These are phyloP conservation scores for Gypsophila paniculata DNA, from an alignment of 179 eudicot species.

Conservation along the genomic window DNA sequence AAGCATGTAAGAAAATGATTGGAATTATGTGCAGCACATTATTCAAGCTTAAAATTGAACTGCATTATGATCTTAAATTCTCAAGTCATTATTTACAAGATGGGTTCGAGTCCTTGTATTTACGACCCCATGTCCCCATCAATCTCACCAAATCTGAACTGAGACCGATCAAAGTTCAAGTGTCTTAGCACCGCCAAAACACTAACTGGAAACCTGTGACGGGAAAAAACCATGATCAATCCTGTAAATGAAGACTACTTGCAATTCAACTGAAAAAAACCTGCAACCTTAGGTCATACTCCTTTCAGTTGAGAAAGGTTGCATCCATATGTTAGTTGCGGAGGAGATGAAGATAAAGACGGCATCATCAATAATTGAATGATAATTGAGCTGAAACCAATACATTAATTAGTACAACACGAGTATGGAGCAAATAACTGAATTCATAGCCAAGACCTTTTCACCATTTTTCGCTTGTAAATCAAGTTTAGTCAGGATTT, in stretches of 20 bases:
- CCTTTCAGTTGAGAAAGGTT: background rate
- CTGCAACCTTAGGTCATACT: too few relatives aligned
- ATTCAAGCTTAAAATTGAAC: too few relatives aligned
- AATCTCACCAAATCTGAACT: background rate
- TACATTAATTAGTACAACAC: too few relatives aligned
- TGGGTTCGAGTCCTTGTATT: constrained; percentile 23
- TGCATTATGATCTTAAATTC: too few relatives aligned
- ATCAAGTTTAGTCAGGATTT: background rate
- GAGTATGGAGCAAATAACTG: constrained; percentile 9
- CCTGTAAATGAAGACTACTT: too few relatives aligned
- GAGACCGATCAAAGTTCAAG: too few relatives aligned
- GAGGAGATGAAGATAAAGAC: background rate
- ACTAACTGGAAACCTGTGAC: too few relatives aligned
- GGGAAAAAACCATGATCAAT: too few relatives aligned
- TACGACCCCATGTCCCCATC: constrained; percentile 3
- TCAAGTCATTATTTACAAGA: background rate
- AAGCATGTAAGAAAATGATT: constrained; percentile 28
- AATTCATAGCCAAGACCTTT: background rate
- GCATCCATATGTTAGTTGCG: background rate
- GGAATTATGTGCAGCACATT: too few relatives aligned
- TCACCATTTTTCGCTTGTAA: too few relatives aligned
- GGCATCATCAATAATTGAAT: background rate
- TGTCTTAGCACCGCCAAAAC: too few relatives aligned
- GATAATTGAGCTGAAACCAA: constrained; percentile 5
- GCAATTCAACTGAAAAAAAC: too few relatives aligned